phyloP scores from a whole-genome alignment of 768 basidiomycete species.

The Mycena capillaripes region DNA sequence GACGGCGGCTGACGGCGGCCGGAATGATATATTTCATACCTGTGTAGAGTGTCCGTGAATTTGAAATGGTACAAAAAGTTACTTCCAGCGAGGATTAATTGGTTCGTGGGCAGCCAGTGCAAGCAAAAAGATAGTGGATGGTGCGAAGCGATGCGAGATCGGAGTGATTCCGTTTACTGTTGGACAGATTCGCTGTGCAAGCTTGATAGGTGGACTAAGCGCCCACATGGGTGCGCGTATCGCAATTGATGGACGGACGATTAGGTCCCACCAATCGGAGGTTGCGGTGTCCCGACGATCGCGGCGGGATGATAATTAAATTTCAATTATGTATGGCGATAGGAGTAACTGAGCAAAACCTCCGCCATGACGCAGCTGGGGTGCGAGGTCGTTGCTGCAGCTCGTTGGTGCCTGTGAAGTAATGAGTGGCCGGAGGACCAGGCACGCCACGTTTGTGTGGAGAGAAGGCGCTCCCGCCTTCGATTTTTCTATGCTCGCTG shows the following conservation, averaged over 20 bases:
- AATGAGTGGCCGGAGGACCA: background rate
- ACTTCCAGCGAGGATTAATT: background rate
- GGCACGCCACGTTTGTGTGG: background rate
- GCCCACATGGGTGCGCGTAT: conserved; percentile 3
- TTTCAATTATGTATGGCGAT: background rate
- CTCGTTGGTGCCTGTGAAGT: conserved; percentile 2
- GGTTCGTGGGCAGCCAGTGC: background rate
- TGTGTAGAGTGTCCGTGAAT: background rate
- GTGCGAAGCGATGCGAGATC: background rate
- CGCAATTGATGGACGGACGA: conserved; percentile 1
- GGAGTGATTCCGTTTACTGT: background rate
- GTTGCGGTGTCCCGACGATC: conserved; percentile 8
- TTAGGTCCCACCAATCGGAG: conserved; percentile 24
- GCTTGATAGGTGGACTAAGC: background rate
- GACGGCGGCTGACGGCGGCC: background rate
- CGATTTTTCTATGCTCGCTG: background rate
- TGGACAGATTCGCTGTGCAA: conserved; percentile 10
- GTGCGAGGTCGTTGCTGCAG: background rate
- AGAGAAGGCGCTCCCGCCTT: background rate
- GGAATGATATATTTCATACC: background rate
- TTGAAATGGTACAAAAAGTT: background rate
- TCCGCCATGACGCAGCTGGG: background rate
- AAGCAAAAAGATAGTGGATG: background rate
- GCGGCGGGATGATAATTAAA: conserved; percentile 16
- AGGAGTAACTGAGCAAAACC: too few species aligned